Base-by-base conservation (phyloP, 192 early-diverging fungal genomes). In the Gamsiella multidivaricata region DNA sequence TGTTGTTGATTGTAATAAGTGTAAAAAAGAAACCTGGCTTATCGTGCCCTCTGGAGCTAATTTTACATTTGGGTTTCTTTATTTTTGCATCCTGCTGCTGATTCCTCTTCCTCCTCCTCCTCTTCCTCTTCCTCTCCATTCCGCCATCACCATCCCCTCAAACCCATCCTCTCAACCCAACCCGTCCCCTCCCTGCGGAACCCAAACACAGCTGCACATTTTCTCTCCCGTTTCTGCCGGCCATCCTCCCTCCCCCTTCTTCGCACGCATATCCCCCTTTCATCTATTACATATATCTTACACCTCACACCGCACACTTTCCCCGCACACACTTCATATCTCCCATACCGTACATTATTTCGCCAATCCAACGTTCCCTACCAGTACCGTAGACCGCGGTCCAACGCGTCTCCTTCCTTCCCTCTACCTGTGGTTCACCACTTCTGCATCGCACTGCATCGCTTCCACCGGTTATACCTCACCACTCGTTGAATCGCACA, bases 11-110 rank as follows among this genome's bases (percentile, higher is more conserved):
- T 0, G 12, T 23, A 11, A 9, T n/a, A 20, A 33, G n/a, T n/a
- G n/a, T n/a, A n/a, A 6, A 41, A 14, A 41, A 10, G 14, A 14
- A 41, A 7, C 39, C 14, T 41, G 14, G 47, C 47, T 50, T 17
- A 5, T 6, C 47, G n/a, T 50, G 47, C 7, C n/a, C 47, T 20
- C 7, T 50, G 15, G 20, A 6, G 11, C 47, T n/a, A n/a, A 6
- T 50, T 6, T 9, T 50, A 28, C 28, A 14, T 22, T 28, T 53
- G 29, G 29, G 34, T 33, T n/a, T 56, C 22, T 12, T 33, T 56
- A 33, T 41, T 41, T 41, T 41, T 39, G 37, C 37, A 39, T 56
- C n/a, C 54, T n/a, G 17, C 31, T 56, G 10, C 54, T 56, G 22
- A 20, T 31, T 8, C 18, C 36, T 58, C 56, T 26, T 32, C 56